These are phyloP conservation scores for Teunomyces pallodes DNA, from an alignment of 805 yeast species.

Conservation along the genomic window DNA sequence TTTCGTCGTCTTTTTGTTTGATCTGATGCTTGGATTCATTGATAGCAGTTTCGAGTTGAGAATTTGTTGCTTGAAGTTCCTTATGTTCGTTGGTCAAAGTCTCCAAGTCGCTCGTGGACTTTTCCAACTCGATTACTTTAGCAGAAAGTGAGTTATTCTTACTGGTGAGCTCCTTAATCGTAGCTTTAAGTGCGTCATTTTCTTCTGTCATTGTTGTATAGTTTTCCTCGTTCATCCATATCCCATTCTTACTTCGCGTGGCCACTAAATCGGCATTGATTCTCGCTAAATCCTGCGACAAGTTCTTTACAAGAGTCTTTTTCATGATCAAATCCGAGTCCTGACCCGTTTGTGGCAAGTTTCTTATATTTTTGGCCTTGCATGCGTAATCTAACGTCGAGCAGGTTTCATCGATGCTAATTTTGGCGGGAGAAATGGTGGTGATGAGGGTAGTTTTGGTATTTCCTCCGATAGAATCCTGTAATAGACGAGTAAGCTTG, in stretches of 20 bases:
- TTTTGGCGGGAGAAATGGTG: constrained; percentile 78
- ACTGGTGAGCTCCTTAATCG: constrained; percentile 16
- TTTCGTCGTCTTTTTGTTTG: constrained; percentile 5
- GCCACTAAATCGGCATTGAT: constrained; percentile 61
- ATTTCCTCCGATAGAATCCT: constrained; percentile 83
- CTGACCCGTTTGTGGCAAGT: constrained; percentile 50
- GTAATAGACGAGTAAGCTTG: constrained; percentile 64
- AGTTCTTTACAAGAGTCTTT: constrained; percentile 52
- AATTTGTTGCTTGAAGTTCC: neutral
- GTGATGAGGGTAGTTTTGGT: constrained; percentile 87
- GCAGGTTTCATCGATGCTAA: constrained; percentile 75
- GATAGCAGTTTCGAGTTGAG: neutral
- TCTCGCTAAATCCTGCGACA: constrained; percentile 52
- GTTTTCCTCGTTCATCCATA: constrained; percentile 59
- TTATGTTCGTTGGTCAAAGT: neutral
- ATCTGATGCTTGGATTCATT: neutral
- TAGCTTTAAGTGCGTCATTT: constrained; percentile 26
- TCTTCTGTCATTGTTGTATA: constrained; percentile 33
- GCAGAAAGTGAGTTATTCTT: constrained; percentile 19
- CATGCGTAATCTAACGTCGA: constrained; percentile 87
- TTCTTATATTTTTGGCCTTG: constrained; percentile 78
- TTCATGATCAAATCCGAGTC: constrained; percentile 44
- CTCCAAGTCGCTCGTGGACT: neutral
- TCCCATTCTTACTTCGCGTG: constrained; percentile 61
- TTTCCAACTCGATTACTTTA: neutral